Percentiles rank a stretch among this genome's conserved stretches.
phyloP scores from a whole-genome alignment of 192 early-diverging fungal genomes.

The Podila verticillata region DNA sequence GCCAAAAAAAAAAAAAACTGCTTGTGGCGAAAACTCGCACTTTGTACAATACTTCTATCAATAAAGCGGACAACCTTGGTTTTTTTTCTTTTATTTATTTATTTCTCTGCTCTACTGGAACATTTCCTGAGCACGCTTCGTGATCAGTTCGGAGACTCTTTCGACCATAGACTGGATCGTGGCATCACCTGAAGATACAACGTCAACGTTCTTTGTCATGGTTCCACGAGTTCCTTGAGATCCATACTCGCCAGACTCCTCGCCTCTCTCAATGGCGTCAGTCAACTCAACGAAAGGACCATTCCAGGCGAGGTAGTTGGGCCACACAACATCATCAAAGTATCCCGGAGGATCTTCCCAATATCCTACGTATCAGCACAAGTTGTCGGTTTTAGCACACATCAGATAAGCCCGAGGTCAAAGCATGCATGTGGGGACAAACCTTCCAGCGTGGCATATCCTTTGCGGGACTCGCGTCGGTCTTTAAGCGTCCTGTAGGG shows the following conservation, averaged over 20 bases:
- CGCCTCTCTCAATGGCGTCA: conserved; percentile 25
- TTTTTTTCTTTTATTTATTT: not conserved
- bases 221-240: not conserved
- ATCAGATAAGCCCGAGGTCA: not conserved
- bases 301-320: conserved; percentile 68
- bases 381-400: not conserved
- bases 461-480: conserved; percentile 69
- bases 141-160: conserved; percentile 4
- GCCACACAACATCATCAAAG: conserved; percentile 82
- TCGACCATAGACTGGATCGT: conserved; percentile 33
- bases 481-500: conserved; percentile 67
- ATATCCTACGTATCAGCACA: conserved; percentile 52
- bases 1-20: not conserved
- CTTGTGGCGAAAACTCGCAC: not conserved
- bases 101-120: not conserved
- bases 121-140: conserved; percentile 1
- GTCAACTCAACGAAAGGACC: conserved; percentile 41
- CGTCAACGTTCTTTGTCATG: conserved; percentile 32
- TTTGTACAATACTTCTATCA: not conserved
- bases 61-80: too few species aligned
- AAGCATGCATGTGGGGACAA: not conserved
- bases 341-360: conserved; percentile 83
- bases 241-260: conserved; percentile 15
- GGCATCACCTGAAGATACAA: conserved; percentile 20
- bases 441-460: conserved; percentile 84